A percentile compares a stretch with the other conserved stretches of the same genome.
phyloP scores from a whole-genome alignment of 306 rosid genomes.

The Ziziphus jujuba region DNA sequence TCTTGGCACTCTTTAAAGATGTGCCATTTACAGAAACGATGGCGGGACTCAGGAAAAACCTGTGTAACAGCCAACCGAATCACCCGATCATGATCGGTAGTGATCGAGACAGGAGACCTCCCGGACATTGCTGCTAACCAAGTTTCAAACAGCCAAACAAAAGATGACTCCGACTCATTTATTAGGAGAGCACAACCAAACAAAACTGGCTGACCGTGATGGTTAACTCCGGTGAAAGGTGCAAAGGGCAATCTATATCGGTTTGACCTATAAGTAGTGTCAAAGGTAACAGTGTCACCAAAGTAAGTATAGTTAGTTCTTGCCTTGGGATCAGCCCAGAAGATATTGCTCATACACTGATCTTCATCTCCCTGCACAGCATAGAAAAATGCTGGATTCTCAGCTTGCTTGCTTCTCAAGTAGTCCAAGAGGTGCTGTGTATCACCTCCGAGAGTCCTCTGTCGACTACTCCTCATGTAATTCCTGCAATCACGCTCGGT shows the following conservation, averaged over 20 bases:
- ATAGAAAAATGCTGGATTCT: conserved; percentile 31
- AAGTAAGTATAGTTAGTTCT: conserved; percentile 34
- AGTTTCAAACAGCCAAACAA: conserved; percentile 36
- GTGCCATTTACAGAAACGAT: conserved; percentile 43
- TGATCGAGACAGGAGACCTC: conserved; percentile 28
- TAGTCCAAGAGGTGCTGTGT: conserved; percentile 32
- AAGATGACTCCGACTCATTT: conserved; percentile 39
- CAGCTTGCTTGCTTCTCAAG: conserved; percentile 33
- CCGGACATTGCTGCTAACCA: conserved; percentile 36
- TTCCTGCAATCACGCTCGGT: conserved; percentile 40
- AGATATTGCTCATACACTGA: conserved; percentile 34
- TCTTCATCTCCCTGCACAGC: conserved; percentile 39
- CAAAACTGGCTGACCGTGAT: conserved; percentile 40
- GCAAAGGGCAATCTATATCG: conserved; percentile 40
- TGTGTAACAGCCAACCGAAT: conserved; percentile 24
- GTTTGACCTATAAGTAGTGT: conserved; percentile 38
- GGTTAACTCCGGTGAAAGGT: conserved; percentile 40
- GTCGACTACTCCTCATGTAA: conserved; percentile 38
- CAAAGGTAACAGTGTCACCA: conserved; percentile 40
- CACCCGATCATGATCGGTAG: conserved; percentile 37
- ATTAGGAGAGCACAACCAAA: conserved; percentile 35
- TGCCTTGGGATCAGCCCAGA: conserved; percentile 38
- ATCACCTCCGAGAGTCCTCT: conserved; percentile 39
- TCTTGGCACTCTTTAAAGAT: conserved; percentile 37
- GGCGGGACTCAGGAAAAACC: conserved; percentile 32